Evolutionary conservation across 2,329 filamentous ascomycete genomes (phyloP), one percentile per base, ranked within the genome.

Genomic region (Penicillium aurantiogriseum): DNA sequence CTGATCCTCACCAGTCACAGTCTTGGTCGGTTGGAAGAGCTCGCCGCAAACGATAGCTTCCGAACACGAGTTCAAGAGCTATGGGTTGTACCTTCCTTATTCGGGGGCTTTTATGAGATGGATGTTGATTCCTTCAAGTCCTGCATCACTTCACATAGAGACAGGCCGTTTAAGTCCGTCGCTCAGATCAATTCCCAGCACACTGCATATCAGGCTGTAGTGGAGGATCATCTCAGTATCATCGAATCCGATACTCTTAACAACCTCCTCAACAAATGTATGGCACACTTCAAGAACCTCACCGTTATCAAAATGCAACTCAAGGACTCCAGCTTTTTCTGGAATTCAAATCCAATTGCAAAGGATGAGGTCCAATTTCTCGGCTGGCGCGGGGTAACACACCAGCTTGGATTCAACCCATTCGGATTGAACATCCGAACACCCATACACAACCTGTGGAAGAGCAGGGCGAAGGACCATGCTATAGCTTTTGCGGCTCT

Each of bases 1-100:
- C 31, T 53, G 40, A 39, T 53, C 6, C 19, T 27, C 51, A 53
- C 40, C 15, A 36, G 51, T 36, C 19, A 53, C 27, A 43, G 51
- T 43, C 19, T 53, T 39, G 15, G 31, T 45, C 40, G 35, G 36
- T 21, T 53, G 13, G 40, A 53, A 53, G 21, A 45, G 23, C 33
- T 53, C 9, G 29, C 42, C 7, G 10, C 39, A 29, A 45, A 53
- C 13, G 13, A 45, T n/a, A 36, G 6, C 21, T 15, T 46, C 21
- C 23, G 43, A 21, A 19, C 19, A 39, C 51, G 51, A 45, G 42
- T 53, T 6, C 51, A 36, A 47, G 21, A 53, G 19, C 25, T 53
- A 53, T 53, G 51, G 42, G 25, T 39, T 23, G 35, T 38, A 23
- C 40, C 51, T 6, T 35, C 51, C 31, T n/a, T 51, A 17, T 33